Evolutionary conservation across 306 rosid genomes (phyloP), one percentile per base, ranked within the genome.

Genomic region (Gastrolobium bilobum): DNA sequence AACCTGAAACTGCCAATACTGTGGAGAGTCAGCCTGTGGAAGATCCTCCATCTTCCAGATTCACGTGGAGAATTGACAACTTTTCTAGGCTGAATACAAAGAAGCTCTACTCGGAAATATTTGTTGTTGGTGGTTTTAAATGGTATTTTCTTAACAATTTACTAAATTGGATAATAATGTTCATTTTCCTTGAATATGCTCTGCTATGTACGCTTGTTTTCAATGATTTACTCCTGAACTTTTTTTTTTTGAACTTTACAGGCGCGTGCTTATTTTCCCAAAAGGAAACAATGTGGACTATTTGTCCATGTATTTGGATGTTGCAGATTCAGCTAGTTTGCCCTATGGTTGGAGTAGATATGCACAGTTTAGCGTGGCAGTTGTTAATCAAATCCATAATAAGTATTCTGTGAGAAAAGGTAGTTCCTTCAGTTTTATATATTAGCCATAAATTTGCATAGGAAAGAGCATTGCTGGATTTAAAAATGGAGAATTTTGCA

Each of bases 311-410:
- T 94, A 94, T 88, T 84, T 94, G 91, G 98, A 94, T 81, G 97
- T 91, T 63, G 97, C 96, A 6, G 96, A 94, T 88, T 85, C 98
- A 2, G 1, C 87, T 7, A 79, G 85, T 30, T 87, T 94, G 90
- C 98, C 97, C 33, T 91, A 94, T 86, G 98, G 97, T 4, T 94
- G 98, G 98, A 92, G 94, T 86, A 92, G 98, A 90, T 89, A 90
- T 71, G 91, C 97, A 0, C 97, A 94, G 60, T 92, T 94, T 85
- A 92, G 98, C 88, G 86, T 94, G 96, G 90, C 90, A 52, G 88
- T 94, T 81, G 85, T 89, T 62, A 90, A 94, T 87, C 98, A 90
- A 84, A 79, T 89, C 58, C 91, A 90, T 57, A 86, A 38, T 78
- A 94, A 94, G 81, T 90, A 86, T 77, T 81, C 97, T 4, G 83